Evolutionary conservation across 352 stramenopile genomes (phyloP).

Genomic region (Globisporangium heterothallicum): DNA sequence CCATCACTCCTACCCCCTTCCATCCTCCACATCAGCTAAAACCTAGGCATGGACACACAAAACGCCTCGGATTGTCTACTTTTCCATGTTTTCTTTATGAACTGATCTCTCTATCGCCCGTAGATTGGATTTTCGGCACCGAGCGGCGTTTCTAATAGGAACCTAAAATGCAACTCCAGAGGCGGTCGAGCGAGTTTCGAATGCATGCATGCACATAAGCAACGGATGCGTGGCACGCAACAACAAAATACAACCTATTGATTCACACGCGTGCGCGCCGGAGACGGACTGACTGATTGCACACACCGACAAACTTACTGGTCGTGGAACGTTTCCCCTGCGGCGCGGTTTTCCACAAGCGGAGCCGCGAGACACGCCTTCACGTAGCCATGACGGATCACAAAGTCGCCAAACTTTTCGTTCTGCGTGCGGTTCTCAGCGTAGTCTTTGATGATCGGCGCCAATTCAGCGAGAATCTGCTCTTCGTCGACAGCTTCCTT

Average conservation of each 20-base stretch:
- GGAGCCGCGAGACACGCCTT: conserved; percentile 59
- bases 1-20: neutral
- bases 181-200: neutral
- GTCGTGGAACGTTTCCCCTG: conserved; percentile 68
- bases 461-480: conserved; percentile 65
- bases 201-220: no score
- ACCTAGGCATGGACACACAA: no score
- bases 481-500: conserved; percentile 75
- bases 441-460: conserved; percentile 77
- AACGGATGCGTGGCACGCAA: neutral
- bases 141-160: no score
- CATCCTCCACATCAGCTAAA: neutral
- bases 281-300: no score
- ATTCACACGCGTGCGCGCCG: no score
- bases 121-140: neutral
- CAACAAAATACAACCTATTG: conserved; percentile 1
- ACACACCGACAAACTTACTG: conserved; percentile 14
- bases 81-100: no score
- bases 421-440: conserved; percentile 47
- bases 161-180: conserved; percentile 8
- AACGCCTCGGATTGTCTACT: no score
- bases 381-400: conserved; percentile 70
- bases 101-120: no score
- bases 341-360: conserved; percentile 50
- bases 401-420: conserved; percentile 84